Conservation (phyloP, 179 eudicot genomes). For the Camellia oleifera region DNA sequence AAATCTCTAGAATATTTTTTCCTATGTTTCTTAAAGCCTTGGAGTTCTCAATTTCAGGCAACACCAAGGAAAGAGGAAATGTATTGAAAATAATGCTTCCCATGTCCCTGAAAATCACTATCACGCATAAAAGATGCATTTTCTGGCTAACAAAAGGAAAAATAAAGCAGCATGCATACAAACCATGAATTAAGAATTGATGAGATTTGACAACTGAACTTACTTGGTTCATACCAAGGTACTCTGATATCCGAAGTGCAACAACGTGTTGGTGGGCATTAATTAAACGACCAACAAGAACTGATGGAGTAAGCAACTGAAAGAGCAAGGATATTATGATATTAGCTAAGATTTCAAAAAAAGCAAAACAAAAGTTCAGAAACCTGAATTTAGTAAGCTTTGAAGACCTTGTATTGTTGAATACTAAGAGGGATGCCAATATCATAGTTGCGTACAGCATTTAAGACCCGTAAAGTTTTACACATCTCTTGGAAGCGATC, state of each 20-base stretch:
- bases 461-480: constrained; percentile 84
- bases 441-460: constrained; percentile 84
- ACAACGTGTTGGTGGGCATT: constrained; percentile 82
- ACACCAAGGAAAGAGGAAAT: not conserved
- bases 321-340: constrained; percentile 11
- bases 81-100: not conserved
- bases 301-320: constrained; percentile 88
- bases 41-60: not conserved
- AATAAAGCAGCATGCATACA: not conserved
- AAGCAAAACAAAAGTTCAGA: not conserved
- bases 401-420: constrained; percentile 83
- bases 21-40: not conserved
- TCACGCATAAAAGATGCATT: not conserved
- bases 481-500: constrained; percentile 93
- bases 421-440: constrained; percentile 92
- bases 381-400: not conserved
- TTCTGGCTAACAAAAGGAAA: not conserved
- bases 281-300: constrained; percentile 83
- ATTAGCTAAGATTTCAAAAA: not conserved
- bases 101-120: not conserved
- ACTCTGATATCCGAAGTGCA: constrained; percentile 85
- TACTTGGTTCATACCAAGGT: constrained; percentile 84
- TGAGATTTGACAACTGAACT: constrained; percentile 7
- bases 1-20: not conserved
- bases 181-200: not conserved